Evolutionary conservation across 2,329 filamentous ascomycete species (phyloP).

Genomic region (Cladosporium sphaerospermum): DNA sequence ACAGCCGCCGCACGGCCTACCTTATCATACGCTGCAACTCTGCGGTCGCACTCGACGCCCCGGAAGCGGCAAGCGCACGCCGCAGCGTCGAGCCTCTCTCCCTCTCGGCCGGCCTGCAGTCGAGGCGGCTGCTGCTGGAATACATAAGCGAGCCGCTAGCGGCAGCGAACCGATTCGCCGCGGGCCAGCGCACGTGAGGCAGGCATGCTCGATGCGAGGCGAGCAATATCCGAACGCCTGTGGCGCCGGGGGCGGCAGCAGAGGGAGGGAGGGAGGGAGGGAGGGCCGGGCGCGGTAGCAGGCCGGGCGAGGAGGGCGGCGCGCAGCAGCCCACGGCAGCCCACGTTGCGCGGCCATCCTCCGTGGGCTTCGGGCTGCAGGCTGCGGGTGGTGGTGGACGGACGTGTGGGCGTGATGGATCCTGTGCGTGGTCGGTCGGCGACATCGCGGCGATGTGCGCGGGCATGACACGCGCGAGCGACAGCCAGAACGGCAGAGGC

Average conservation of each 20-base stretch:
- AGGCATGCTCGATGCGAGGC: background rate
- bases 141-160: background rate
- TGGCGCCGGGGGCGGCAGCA: background rate
- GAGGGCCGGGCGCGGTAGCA: background rate
- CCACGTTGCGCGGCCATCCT: too few relatives aligned
- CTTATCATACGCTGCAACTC: background rate
- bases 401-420: background rate
- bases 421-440: background rate
- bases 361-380: background rate
- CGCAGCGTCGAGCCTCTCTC: background rate
- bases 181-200: background rate
- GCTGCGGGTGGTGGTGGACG: background rate
- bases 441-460: background rate
- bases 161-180: background rate
- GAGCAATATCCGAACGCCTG: background rate
- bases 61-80: background rate
- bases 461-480: background rate
- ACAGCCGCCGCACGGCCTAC: background rate
- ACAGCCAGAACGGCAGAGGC: background rate
- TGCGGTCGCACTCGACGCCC: background rate
- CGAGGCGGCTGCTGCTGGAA: background rate
- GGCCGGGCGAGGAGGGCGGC: too few relatives aligned
- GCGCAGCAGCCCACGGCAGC: too few relatives aligned
- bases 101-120: background rate
- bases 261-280: too few relatives aligned